These are phyloP conservation scores for Haematococcus lacustris DNA, from an alignment of 139 green algal species.

Conservation along the genomic window DNA sequence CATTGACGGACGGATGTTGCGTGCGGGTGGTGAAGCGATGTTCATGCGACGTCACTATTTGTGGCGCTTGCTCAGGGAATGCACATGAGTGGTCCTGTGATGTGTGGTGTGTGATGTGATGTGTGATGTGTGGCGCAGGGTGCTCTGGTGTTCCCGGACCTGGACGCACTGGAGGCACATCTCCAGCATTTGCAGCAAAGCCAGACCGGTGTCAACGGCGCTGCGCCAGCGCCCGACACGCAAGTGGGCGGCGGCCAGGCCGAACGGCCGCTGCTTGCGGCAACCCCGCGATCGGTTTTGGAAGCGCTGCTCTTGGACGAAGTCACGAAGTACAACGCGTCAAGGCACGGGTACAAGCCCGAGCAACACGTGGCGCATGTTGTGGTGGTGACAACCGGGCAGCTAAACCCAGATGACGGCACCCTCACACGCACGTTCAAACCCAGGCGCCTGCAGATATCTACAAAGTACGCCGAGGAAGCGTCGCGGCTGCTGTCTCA, in stretches of 20 bases:
- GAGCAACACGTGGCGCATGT: constrained; percentile 48
- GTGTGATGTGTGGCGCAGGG: constrained; percentile 19
- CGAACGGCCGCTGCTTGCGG: no score
- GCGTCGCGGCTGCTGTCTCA: constrained; percentile 34
- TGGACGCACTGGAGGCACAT: constrained; percentile 25
- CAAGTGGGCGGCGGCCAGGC: no score
- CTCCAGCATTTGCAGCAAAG: no score
- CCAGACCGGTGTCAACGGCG: no score
- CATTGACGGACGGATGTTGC: background rate
- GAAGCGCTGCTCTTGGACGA: no score
- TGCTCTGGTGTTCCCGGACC: constrained; percentile 40
- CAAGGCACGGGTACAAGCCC: constrained; percentile 25
- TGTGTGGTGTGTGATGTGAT: background rate
- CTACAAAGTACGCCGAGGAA: constrained; percentile 37
- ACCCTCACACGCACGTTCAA: constrained; percentile 93
- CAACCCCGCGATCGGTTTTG: no score
- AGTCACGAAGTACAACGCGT: no score
- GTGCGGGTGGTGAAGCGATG: no score
- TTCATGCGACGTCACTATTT: no score
- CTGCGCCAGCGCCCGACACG: no score
- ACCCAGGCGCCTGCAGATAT: constrained; percentile 56
- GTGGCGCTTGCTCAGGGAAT: no score
- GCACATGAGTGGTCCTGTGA: background rate
- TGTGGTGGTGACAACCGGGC: constrained; percentile 18
- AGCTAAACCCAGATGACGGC: constrained; percentile 68